Evolutionary conservation across 2,329 filamentous ascomycete genomes (phyloP), one percentile per base, ranked within the genome.

Genomic region (Cladosporium colombiae): DNA sequence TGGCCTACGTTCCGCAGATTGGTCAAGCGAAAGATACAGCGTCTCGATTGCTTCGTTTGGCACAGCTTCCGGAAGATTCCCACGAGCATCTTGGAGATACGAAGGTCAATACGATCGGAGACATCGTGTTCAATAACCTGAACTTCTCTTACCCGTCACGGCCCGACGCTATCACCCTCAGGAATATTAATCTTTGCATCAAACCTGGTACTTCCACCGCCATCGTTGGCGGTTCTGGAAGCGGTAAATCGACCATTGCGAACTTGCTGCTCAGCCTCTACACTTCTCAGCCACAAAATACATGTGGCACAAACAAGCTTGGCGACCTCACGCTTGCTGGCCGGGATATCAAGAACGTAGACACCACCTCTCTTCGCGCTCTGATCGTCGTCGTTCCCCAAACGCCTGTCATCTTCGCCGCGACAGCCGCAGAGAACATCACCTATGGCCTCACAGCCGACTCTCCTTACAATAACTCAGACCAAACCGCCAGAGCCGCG

Each of bases 171-270:
- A 70, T 65, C 0, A 85, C 92, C 0, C 81, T 97, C 1, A 81
- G 82, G 11, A 80, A 86, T 25, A 76, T 96, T n/a, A 87, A 82
- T n/a, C 80, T 97, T 8, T 80, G 78, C 0, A 85, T 97, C 61
- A 74, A 81, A 1, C 77, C 84, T 0, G 88, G 89, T 25, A 87
- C 85, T 4, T 91, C 87, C 70, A 89, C 89, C 0, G 92, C 91
- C 2, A 87, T 98, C 23, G 92, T 96, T 2, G 93, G 94, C 0
- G 80, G 86, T 0, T 97, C 93, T 0, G 94, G 95, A 0, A 91
- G 90, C n/a, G 94, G 95, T 0, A 98, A 99, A 79, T 93, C 90
- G 16, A 97, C 94, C 0, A 83, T 97, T 40, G 84, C 90, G 0
- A 86, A 90, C 0, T 80, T 98, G 0, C 81, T 98, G 0, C 79